Base-by-base conservation (phyloP, 2,329 filamentous ascomycete species). In the Colletotrichum acutatum region DNA sequence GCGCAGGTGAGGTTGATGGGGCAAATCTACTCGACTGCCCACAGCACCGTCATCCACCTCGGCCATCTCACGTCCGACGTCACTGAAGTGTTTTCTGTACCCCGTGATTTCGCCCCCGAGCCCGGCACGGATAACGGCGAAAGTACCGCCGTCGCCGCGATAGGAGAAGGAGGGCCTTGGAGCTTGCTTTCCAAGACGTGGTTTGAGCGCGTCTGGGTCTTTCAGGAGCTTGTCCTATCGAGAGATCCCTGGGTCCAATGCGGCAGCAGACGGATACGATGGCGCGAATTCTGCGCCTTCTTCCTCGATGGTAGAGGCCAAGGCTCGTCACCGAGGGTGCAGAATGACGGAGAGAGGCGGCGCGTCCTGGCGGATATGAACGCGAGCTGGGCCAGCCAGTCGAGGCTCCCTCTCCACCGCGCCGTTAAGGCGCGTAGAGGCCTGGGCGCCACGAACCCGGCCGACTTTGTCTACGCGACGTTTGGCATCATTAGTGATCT, bases 1-100 rank as follows among this genome's bases (percentile, higher is more conserved):
- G 34, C 60, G 4, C 80, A 81, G 68, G 80, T 82, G 0, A 52
- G 42, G 22, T 70, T 79, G 61, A 80, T 80, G 79, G 76, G 78
- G 11, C 66, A 72, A 42, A 81, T 79, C 19, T 81, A 80, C 68
- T 75, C 75, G 0, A 58, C 54, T 2, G 79, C 77, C 19, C 22
- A 74, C 42, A 61, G 3, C 8, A 74, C 62, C 19, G 32, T 74
- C 19, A 71, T 74, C 57, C 26, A 71, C n/a, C 24, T 74, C 2
- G 71, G 68, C 6, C 3, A 34, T 12, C 54, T 65, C 2, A 65
- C 60, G 19, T 42, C 49, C n/a, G 46, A 52, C 14, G 46, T 26
- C 7, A 14, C 34, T 12, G 58, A 9, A 19, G 24, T 68, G 4
- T 34, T 69, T 7, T 14, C 30, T 14, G 22, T 32, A 7, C n/a